Conservation (phyloP, 495 filamentous ascomycete species). For the Usnea hakonensis region DNA sequence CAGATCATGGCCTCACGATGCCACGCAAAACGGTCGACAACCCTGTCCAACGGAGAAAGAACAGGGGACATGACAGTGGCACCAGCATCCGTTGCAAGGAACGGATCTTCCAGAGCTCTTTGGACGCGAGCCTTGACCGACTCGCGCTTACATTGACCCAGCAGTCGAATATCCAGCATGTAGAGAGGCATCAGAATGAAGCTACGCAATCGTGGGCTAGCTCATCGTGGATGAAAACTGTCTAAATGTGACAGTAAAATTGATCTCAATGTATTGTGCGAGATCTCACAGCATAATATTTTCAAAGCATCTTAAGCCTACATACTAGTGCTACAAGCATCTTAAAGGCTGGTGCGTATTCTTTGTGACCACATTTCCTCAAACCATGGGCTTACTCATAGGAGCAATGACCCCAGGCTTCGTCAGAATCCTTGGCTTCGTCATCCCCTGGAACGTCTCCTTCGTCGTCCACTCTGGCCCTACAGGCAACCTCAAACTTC, state of each 20-base stretch:
- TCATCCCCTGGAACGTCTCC: conserved; percentile 78
- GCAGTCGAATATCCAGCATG: background rate
- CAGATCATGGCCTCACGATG: background rate
- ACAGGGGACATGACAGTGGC: background rate
- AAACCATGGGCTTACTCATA: conserved; percentile 69
- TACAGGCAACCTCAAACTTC: conserved; percentile 74
- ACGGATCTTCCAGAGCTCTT: background rate
- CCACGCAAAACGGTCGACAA: background rate
- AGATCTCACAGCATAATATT: background rate
- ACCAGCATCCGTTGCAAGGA: background rate
- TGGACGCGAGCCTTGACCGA: background rate
- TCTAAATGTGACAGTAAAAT: too few species aligned
- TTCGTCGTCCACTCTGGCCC: conserved; percentile 95
- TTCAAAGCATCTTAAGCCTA: background rate
- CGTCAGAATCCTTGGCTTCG: conserved; percentile 85
- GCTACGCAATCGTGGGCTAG: background rate
- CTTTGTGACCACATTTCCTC: conserved; percentile 7
- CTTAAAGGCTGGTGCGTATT: background rate
- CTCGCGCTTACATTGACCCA: background rate
- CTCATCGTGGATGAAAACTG: accelerated
- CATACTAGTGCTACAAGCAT: background rate
- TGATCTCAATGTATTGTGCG: background rate
- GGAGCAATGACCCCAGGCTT: conserved; percentile 89
- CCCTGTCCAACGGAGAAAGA: background rate
- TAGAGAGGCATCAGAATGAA: background rate